A percentile compares a stretch with the other conserved stretches of the same genome.
phyloP scores from a whole-genome alignment of 2,329 filamentous ascomycete genomes.

The Diaporthe vexans region DNA sequence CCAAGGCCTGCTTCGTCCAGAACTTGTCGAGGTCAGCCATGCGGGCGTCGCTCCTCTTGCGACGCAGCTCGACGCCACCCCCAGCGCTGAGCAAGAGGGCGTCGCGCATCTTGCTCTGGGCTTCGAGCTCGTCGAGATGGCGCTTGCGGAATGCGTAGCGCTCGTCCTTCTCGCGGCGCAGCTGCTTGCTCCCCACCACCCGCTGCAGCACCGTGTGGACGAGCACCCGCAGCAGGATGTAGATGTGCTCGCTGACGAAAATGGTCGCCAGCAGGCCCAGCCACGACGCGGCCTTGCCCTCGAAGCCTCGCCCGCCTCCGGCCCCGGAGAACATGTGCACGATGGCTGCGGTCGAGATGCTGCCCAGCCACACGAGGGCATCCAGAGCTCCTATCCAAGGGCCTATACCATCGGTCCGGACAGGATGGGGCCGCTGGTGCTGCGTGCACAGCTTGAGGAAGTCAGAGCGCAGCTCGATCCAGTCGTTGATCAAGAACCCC shows the following conservation, averaged over 20 bases:
- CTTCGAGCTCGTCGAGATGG: slow-evolving; percentile 58
- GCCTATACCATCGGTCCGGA: slow-evolving; percentile 80
- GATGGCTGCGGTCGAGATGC: slow-evolving; percentile 78
- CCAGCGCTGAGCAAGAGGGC: slow-evolving; percentile 44
- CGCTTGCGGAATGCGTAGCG: slow-evolving; percentile 55
- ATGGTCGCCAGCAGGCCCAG: slow-evolving; percentile 78
- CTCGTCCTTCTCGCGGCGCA: slow-evolving; percentile 56
- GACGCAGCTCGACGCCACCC: slow-evolving; percentile 7
- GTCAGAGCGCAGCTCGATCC: slow-evolving; percentile 82
- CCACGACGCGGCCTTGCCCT: slow-evolving; percentile 61
- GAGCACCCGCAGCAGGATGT: slow-evolving; percentile 69
- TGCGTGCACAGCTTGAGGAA: slow-evolving; percentile 83
- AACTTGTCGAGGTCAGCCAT: slow-evolving; percentile 52
- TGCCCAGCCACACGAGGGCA: slow-evolving; percentile 80
- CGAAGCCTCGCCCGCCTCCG: slow-evolving; percentile 51
- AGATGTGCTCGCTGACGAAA: slow-evolving; percentile 81
- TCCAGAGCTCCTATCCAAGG: slow-evolving; percentile 79
- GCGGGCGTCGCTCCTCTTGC: slow-evolving; percentile 51
- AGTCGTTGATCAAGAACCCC: slow-evolving; percentile 82
- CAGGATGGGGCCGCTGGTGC: slow-evolving; percentile 78
- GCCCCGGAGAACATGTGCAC: slow-evolving; percentile 78
- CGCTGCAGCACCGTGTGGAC: slow-evolving; percentile 53
- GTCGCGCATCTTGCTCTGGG: slow-evolving; percentile 41
- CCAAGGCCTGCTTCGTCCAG: slow-evolving; percentile 59
- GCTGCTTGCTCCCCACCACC: slow-evolving; percentile 56